These are phyloP conservation scores for Hemileccinum rubropunctum DNA, from an alignment of 768 basidiomycete genomes.

Conservation along the genomic window DNA sequence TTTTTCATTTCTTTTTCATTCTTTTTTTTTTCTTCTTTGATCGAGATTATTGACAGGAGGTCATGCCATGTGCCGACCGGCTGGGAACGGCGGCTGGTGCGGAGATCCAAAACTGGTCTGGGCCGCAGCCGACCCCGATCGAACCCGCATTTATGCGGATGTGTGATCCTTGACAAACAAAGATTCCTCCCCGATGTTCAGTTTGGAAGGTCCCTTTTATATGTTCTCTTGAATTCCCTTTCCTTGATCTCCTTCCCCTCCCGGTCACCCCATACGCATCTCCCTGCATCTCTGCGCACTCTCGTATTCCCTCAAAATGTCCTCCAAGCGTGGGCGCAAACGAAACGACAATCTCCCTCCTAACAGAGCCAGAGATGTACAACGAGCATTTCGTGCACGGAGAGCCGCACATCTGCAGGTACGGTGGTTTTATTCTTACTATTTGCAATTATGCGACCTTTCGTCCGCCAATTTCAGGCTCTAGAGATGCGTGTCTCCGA, in stretches of 20 bases:
- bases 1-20: background rate
- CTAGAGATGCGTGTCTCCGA: slow-evolving; percentile 78
- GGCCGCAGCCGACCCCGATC: slow-evolving; percentile 38
- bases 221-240: slow-evolving; percentile 37
- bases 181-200: slow-evolving; percentile 34
- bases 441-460: slow-evolving; percentile 40
- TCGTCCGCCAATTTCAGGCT: slow-evolving; percentile 48
- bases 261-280: slow-evolving; percentile 27
- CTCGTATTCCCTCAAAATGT: slow-evolving; percentile 45
- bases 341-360: slow-evolving; percentile 63
- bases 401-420: slow-evolving; percentile 87
- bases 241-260: slow-evolving; percentile 31
- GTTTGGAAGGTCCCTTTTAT: slow-evolving; percentile 37
- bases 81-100: slow-evolving; percentile 28
- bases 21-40: slow-evolving; percentile 2
- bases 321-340: slow-evolving; percentile 85
- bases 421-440: slow-evolving; percentile 32
- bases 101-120: slow-evolving; percentile 36
- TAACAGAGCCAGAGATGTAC: slow-evolving; percentile 79
- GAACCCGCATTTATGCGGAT: slow-evolving; percentile 35
- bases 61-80: slow-evolving; percentile 8
- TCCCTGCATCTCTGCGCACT: slow-evolving; percentile 8
- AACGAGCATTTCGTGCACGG: slow-evolving; percentile 85
- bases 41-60: slow-evolving; percentile 23
- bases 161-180: slow-evolving; percentile 35